phyloP scores from a whole-genome alignment of 805 yeast species.

The Kluyveromyces wickerhamii region DNA sequence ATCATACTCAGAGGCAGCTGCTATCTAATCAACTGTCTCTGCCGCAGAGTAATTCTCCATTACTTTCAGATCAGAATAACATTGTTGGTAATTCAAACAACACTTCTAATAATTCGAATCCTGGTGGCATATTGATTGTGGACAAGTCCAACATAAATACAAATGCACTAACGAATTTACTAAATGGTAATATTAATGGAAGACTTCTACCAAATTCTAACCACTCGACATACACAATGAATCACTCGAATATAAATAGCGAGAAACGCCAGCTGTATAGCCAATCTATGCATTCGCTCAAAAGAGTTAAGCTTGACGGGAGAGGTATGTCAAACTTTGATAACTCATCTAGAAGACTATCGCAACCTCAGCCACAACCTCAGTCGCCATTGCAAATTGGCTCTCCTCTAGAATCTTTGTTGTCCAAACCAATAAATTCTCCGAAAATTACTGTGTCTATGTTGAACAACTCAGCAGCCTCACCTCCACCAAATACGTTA shows the following conservation, averaged over 20 bases:
- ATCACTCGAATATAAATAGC: background rate
- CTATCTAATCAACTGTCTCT: conserved; percentile 5
- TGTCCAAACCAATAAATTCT: conserved; percentile 20
- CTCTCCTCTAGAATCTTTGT: conserved; percentile 26
- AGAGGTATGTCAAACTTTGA: conserved; percentile 1
- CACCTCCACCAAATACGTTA: conserved; percentile 4
- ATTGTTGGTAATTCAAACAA: conserved; percentile 2
- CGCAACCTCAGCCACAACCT: conserved; percentile 3
- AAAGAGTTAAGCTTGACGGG: conserved; percentile 5
- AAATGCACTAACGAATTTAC: background rate
- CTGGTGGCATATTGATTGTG: background rate
- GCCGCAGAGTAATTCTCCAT: conserved; percentile 3
- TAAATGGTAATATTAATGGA: conserved; percentile 1
- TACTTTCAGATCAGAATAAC: too few relatives aligned
- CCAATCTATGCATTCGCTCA: conserved; percentile 16
- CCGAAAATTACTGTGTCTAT: conserved; percentile 12
- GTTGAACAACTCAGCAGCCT: conserved; percentile 6
- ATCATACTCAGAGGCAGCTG: conserved; percentile 20
- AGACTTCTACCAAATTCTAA: background rate
- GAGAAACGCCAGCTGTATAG: background rate
- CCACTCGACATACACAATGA: background rate
- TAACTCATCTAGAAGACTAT: conserved; percentile 2
- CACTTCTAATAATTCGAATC: conserved; percentile 1
- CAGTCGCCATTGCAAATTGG: conserved; percentile 3
- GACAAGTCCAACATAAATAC: background rate